Evolutionary conservation across 305 asterid species (phyloP).

Genomic region (Lippia alba): DNA sequence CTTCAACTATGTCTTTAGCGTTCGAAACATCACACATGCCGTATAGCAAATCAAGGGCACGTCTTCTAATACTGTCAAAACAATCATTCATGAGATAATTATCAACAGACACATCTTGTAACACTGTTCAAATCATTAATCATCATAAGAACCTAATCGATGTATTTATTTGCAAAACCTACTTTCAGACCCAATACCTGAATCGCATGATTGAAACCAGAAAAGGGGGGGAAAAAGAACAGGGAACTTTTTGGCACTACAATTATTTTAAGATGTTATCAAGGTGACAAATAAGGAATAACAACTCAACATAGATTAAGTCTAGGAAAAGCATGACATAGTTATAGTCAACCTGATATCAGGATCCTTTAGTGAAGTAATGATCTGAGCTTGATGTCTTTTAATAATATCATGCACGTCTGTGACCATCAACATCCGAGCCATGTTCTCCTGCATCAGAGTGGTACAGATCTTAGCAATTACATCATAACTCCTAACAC

Average conservation of each 20-base stretch:
- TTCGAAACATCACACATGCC: conserved; percentile 99
- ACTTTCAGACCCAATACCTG: neutral
- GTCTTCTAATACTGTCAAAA: conserved; percentile 85
- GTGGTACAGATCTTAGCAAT: conserved; percentile 40
- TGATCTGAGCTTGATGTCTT: conserved; percentile 99
- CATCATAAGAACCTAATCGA: conserved; percentile 9
- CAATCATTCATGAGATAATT: conserved; percentile 31
- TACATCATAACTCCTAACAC: conserved; percentile 17
- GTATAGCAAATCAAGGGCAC: conserved; percentile 97
- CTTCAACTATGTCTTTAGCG: conserved; percentile 99
- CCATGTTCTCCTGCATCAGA: conserved; percentile 93
- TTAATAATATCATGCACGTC: conserved; percentile 96
- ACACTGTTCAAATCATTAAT: conserved; percentile 22
- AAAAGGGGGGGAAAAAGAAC: neutral
- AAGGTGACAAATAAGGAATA: conserved; percentile 33
- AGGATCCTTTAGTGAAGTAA: conserved; percentile 97
- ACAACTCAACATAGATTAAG: conserved; percentile 19
- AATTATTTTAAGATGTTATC: conserved; percentile 18
- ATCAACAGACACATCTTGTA: conserved; percentile 9
- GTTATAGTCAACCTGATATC: conserved; percentile 79
- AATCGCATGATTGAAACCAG: neutral
- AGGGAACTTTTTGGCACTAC: conserved; percentile 16
- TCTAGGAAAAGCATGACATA: conserved; percentile 35
- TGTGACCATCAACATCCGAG: conserved; percentile 98
- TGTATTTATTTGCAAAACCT: neutral